These are phyloP conservation scores for Microbotryum violaceum DNA, from an alignment of 1,284 basidiomycete genomes.

Conservation along the genomic window DNA sequence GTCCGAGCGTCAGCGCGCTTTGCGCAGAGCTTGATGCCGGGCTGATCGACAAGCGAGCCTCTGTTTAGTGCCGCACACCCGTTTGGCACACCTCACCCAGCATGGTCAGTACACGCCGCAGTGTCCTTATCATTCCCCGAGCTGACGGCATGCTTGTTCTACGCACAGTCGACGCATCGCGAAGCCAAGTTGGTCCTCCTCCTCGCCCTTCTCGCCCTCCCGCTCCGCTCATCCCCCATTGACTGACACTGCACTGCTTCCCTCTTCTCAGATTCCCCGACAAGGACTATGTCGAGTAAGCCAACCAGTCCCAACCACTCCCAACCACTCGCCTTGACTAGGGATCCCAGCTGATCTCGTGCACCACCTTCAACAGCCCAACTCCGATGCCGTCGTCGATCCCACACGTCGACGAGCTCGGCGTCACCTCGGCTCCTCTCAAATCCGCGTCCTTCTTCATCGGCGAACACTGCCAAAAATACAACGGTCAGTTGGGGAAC, in stretches of 20 bases:
- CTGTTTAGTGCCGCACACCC: background rate
- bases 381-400: slow-evolving; percentile 63
- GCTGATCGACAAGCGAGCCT: background rate
- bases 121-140: background rate
- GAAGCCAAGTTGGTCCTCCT: slow-evolving; percentile 20
- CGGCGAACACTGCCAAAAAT: slow-evolving; percentile 89
- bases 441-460: slow-evolving; percentile 98
- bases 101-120: background rate
- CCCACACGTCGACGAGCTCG: slow-evolving; percentile 84
- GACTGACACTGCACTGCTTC: background rate
- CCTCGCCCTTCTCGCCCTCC: background rate
- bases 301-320: background rate
- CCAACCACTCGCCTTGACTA: background rate
- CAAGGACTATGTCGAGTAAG: slow-evolving; percentile 33
- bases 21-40: background rate
- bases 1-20: background rate
- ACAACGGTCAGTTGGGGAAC: slow-evolving; percentile 65
- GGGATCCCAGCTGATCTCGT: background rate
- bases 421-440: slow-evolving; percentile 82
- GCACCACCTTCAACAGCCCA: slow-evolving; percentile 39
- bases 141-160: background rate
- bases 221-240: background rate
- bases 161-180: slow-evolving; percentile 26
- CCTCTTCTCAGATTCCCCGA: slow-evolving; percentile 18
- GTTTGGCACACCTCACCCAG: background rate